phyloP scores from a whole-genome alignment of 441 rosid species.

The Monsonia emarginata region DNA sequence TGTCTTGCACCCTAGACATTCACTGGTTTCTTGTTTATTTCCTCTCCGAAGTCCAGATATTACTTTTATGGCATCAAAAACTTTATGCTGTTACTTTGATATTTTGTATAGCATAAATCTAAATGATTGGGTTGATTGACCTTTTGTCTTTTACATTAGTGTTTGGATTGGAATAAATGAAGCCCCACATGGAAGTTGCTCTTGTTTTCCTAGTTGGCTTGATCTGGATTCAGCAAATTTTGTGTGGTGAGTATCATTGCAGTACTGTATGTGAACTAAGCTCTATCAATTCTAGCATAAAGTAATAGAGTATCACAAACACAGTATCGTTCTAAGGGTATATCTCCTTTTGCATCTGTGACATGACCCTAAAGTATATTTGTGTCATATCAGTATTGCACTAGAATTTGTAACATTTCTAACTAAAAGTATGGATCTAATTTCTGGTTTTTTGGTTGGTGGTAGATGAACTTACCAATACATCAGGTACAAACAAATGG shows the following conservation, averaged over 20 bases:
- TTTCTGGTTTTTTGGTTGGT: slow-evolving; percentile 15
- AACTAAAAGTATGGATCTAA: not conserved
- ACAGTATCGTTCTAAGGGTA: too few species aligned
- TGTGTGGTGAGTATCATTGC: not conserved
- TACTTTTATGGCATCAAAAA: slow-evolving; percentile 1
- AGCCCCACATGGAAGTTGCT: not conserved
- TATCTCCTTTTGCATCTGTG: too few species aligned
- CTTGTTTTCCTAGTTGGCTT: not conserved
- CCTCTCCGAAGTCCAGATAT: not conserved
- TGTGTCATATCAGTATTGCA: not conserved
- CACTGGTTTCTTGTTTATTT: not conserved
- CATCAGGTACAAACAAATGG: slow-evolving; percentile 47
- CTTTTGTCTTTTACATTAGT: slow-evolving; percentile 14
- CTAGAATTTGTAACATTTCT: not conserved
- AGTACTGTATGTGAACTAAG: not conserved
- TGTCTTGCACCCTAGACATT: not conserved
- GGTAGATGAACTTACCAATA: slow-evolving; percentile 42
- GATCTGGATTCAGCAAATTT: not conserved
- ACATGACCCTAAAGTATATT: too few species aligned
- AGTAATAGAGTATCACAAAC: not conserved
- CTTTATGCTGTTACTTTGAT: slow-evolving; percentile 4
- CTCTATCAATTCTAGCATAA: not conserved
- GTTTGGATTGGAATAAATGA: slow-evolving; percentile 20
- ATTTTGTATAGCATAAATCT: not conserved
- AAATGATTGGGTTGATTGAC: slow-evolving; percentile 10